Evolutionary conservation across 257 asterid genomes (phyloP), one percentile per base, ranked within the genome.

Genomic region (Ocimum tenuiflorum): DNA sequence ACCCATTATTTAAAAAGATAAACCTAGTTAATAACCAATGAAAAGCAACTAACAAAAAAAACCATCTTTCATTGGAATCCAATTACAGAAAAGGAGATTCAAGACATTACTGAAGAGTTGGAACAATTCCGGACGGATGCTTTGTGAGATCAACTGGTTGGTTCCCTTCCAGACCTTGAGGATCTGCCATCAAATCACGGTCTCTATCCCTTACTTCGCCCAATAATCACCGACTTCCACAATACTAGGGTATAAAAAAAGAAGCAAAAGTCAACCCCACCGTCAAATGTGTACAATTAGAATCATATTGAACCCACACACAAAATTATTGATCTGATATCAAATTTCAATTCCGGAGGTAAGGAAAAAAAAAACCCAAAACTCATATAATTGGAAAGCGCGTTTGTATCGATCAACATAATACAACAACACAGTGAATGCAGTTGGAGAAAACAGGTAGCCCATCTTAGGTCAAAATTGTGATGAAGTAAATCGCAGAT

Each of bases 101-200:
- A 15, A 42, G 62, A 41, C 68, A 85, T 65, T 80, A 89, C 96
- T 89, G 96, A 41, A 89, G 95, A 17, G 80, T 89, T 46, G 96
- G 96, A 14, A 89, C 92, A 47, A 89, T 89, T 50, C 96, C 92
- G 58, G 96, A 89, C 31, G 95, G 95, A 68, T 89, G 96, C 80
- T 80, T 86, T 19, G 92, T 67, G 39, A 75, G 71, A 81, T 89
- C 96, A 55, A 89, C 95, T 11, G 95, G 92, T 65, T 84, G 95
- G 71, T 59, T 84, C 61, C 91, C 96, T 68, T 88, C 96, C 60
- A 73, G 10, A 27, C 82, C 85, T 69, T 82, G 91, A 50, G 86
- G 87, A 80, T 86, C 96, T n/a, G 95, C 92, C 95, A 89, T 86
- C 46, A 72, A 65, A 65, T 66, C 14, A 62, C 50, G 47, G 35